Base-by-base conservation (phyloP, 2,329 filamentous ascomycete species). In the Colletotrichum limetticola region DNA sequence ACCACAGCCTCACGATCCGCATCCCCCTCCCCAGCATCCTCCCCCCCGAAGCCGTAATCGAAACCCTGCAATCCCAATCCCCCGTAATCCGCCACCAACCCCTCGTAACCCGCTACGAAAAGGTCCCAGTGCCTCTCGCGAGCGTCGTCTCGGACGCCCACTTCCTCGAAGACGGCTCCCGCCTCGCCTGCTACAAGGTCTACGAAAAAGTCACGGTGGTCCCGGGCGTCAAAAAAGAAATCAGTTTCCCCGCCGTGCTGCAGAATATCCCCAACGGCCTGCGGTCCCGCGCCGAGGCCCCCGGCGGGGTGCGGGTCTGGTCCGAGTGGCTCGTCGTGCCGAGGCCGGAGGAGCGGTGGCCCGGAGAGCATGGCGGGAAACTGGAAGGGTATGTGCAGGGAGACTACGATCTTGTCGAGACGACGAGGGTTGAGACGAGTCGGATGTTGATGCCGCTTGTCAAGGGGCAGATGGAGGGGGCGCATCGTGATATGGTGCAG, bases 221-320 rank as follows among this genome's bases (percentile, higher is more conserved):
- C 7, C 84, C 85, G 1, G 83, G 84, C 58, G 79, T 78, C 4
- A 79, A 76, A 59, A 86, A 83, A 76, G 81, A 83, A 37, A 80
- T 87, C 49, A 76, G 75, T 64, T 83, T 87, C 70, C 82, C 83
- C 5, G 84, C 83, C 72, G 80, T 85, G 32, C 86, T 87, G 74
- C 85, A 87, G 76, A 80, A 78, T 72, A 81, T 84, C 37, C 78
- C 79, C 26, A 77, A 80, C 46, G 85, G 85, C 60, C 78, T 85
- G 35, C 81, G 85, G n/a, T 82, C 82, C 66, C 80, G 85, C 52
- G 85, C 83, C 61, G 79, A 84, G 53, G 85, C 85, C 5, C 79
- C 82, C 3, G 84, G 79, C 28, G 85, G 85, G 49, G 84, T 87
- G 26, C 79, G 80, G 19, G 82, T 87, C 65, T 83, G 85, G 79